Evolutionary conservation across 208 protist species (phyloP).

Genomic region (Balamuthia mandrillaris): DNA sequence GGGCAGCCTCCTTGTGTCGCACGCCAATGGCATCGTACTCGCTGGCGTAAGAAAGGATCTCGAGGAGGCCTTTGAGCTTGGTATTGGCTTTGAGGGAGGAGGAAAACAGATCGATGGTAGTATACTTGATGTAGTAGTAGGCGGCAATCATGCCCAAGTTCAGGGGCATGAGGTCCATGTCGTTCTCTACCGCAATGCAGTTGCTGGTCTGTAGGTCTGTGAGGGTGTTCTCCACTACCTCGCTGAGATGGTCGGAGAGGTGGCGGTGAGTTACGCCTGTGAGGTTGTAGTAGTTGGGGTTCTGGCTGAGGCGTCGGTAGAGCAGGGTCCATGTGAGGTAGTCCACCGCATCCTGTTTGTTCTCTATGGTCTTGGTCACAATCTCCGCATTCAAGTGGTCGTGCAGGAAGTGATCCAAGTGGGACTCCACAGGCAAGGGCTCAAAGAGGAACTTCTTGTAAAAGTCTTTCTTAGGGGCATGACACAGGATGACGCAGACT

Average conservation of each 20-base stretch:
- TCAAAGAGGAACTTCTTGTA: conserved; percentile 80
- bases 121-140: conserved; percentile 82
- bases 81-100: conserved; percentile 68
- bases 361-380: conserved; percentile 89
- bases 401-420: conserved; percentile 81
- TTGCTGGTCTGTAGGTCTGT: conserved; percentile 75
- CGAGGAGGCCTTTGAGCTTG: conserved; percentile 76
- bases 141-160: conserved; percentile 82
- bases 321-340: conserved; percentile 86
- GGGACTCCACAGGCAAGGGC: conserved; percentile 77
- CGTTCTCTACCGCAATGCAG: conserved; percentile 74
- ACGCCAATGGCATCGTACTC: conserved; percentile 77
- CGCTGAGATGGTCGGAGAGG: conserved; percentile 81
- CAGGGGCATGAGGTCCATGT: conserved; percentile 62
- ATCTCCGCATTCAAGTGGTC: conserved; percentile 99
- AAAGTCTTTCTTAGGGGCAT: conserved; percentile 74
- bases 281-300: conserved; percentile 88
- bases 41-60: conserved; percentile 73
- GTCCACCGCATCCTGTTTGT: conserved; percentile 84
- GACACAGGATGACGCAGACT: conserved; percentile 70
- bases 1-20: conserved; percentile 70
- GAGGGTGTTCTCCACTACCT: conserved; percentile 81
- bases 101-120: conserved; percentile 82
- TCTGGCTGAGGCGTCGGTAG: conserved; percentile 78
- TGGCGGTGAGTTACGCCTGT: conserved; percentile 70